Base-by-base conservation (phyloP, 2,329 filamentous ascomycete genomes). In the Purpureocillium takamizusanense region DNA sequence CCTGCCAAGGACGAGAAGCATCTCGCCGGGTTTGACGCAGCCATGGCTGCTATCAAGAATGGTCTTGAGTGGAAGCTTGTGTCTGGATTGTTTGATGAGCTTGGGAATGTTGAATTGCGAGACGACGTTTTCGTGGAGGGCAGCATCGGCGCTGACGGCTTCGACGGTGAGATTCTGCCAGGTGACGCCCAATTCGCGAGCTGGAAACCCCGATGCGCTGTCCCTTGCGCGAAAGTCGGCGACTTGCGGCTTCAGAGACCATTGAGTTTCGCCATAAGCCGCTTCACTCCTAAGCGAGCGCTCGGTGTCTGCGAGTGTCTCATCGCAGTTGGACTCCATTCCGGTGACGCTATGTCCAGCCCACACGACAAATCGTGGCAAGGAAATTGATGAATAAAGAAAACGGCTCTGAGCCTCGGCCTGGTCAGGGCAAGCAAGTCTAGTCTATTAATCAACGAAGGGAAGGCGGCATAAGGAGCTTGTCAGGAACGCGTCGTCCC, bases 1-100 rank as follows among this genome's bases (percentile, higher is more conserved):
- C 1, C 80, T 69, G 3, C 82, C 82, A 0, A 86, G 64, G 0
- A 86, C 80, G 1, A 85, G 61, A 1, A 84, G 59, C 81, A 85
- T 83, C 57, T 85, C 80, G 15, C 81, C 83, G 0, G 81, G 81
- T 53, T 80, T 79, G 36, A 86, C 76, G 46, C 78, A 83, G 10
- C 82, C 82, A 52, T 79, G 74, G 41, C 72, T 76, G 48, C 75
- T 68, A 38, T 82, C 70, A 16, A 87, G 59, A 33, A 87, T 79
- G 0, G 78, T 81, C 45, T 74, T 74, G 15, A 81, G 57, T 0
- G 80, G 75, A 0, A 74, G 70, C 48, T 74, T 78, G 32, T 62
- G 64, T 46, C 63, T 64, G 40, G 61, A 63, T 46, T 79, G 76
- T 47, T 65, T 70, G 46, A 72, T 47, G n/a, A 69, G 60, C 28